Evolutionary conservation across 331 rosid species (phyloP), one percentile per base, ranked within the genome.

Genomic region (Quercus lobata): DNA sequence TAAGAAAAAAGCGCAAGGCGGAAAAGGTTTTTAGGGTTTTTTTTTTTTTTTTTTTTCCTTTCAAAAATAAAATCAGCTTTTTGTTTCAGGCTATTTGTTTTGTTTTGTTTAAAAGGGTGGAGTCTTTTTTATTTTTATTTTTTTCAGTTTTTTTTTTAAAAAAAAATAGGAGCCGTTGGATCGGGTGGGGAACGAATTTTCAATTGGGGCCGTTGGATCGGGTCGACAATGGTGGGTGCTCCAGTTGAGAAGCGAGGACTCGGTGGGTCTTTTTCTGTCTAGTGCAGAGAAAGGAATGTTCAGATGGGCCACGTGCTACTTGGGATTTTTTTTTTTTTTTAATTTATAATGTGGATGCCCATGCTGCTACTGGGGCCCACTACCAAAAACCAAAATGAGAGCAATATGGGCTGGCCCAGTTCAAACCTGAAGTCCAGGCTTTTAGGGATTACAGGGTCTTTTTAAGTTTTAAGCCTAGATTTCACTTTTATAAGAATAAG

Each of bases 141-240:
- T 16, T 11, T 76, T 22, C 19, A 60, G 37, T 30, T n/a, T 55
- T 29, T 25, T 11, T 8, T 22, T 21, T 22, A 2, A 12, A 17
- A 9, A 0, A 29, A 8, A 70, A 30, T 62, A 30, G 30, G 66
- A 56, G 15, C 79, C 92, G 84, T 83, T 82, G 76, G 91, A 92
- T 89, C 74, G 68, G 55, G 84, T 77, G 74, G 84, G 84, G 79
- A 78, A 73, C 6, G 44, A 58, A 80, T 56, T 83, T 89, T 92
- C 83, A 85, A 86, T 71, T 85, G 11, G 61, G 68, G 18, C 89
- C 88, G 85, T 90, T 44, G 21, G 87, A 89, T 87, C 25, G 12
- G 16, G 15, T 25, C n/a, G 25, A 17, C 66, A 71, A 41, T 41
- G 46, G 46, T 41, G 46, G 46, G 46, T 8, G 12, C 46, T 41